Evolutionary conservation across 2,329 filamentous ascomycete genomes (phyloP).

Genomic region (Dothideomycetes sp.): DNA sequence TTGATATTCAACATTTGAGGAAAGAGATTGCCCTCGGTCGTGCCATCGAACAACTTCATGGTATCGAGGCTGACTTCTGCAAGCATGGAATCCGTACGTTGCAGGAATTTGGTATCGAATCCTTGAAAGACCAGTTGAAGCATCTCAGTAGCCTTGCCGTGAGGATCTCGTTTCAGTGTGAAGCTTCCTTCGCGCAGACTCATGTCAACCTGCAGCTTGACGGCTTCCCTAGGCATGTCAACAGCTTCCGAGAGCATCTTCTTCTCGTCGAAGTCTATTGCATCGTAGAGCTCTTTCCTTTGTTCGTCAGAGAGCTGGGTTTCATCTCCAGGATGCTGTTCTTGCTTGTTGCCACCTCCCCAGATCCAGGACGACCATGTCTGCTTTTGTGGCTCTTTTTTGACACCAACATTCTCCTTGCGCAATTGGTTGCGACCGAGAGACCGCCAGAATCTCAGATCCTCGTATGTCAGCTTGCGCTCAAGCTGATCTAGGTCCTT

Average conservation of each 20-base stretch:
- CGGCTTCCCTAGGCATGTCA: slow-evolving; percentile 78
- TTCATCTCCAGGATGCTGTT: slow-evolving; percentile 60
- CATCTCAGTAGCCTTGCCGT: slow-evolving; percentile 69
- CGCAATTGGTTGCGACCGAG: slow-evolving; percentile 86
- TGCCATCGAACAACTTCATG: slow-evolving; percentile 90
- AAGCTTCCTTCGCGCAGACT: slow-evolving; percentile 95
- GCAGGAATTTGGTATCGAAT: slow-evolving; percentile 81
- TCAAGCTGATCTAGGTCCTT: slow-evolving; percentile 70
- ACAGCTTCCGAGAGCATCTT: slow-evolving; percentile 77
- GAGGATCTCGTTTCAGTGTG: slow-evolving; percentile 76
- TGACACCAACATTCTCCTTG: slow-evolving; percentile 87
- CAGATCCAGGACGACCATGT: slow-evolving; percentile 90
- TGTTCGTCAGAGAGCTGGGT: slow-evolving; percentile 91
- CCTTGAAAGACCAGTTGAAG: slow-evolving; percentile 89
- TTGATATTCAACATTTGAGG: slow-evolving; percentile 95
- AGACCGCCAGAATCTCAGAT: slow-evolving; percentile 94
- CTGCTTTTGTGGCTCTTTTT: slow-evolving; percentile 63
- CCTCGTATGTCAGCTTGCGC: slow-evolving; percentile 83
- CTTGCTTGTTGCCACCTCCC: slow-evolving; percentile 58
- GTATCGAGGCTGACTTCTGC: slow-evolving; percentile 85
- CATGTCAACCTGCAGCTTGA: slow-evolving; percentile 88
- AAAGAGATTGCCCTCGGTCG: slow-evolving; percentile 81
- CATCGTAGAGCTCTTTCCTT: slow-evolving; percentile 90
- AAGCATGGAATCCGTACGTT: slow-evolving; percentile 83
- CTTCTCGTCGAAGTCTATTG: slow-evolving; percentile 98